Base-by-base conservation (phyloP, 2,329 filamentous ascomycete species). In the Cyphellophora attinorum region DNA sequence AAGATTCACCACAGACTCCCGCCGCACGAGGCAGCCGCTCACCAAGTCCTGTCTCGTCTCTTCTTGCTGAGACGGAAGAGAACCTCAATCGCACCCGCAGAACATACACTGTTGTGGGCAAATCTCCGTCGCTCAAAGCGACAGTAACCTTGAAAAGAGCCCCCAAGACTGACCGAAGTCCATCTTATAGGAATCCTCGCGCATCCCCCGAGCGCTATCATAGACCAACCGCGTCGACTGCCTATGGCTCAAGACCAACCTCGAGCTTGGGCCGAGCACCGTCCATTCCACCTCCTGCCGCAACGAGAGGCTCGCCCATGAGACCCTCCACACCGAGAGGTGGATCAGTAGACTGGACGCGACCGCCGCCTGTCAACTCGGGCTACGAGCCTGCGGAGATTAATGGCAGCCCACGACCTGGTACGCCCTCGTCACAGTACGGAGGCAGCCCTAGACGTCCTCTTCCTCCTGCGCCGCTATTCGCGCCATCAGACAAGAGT, bases 351-450 rank as follows among this genome's bases (percentile, higher is more conserved):
- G 83, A 88, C 41, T 85, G 82, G 58, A 59, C 71, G 17, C 72
- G 83, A 33, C 81, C 83, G 6, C 79, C 85, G 3, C 74, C 83
- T 1, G 74, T 78, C 1, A 77, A 68, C 45, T 65, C 80, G 15
- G 70, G 77, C 3, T 96, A 91, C 58, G 91, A 96, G 58, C 85
- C 86, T 0, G 71, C 79, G 14, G 88, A 95, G 49, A 61, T 96
- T 39, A 89, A 96, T 51, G 91, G 91, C 31, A 88, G 76, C 42
- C 88, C 91, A 5, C 68, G 91, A 39, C 89, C 91, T 2, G 89
- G 89, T 4, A 95, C 89, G 0, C 86, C 89, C 2, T 86, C 86
- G 1, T 89, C 85, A 2, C 73, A 78, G 55, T 95, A 96, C 56
- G 83, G 86, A 13, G 83, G 86, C 3, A 93, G 85, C 53, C 85